phyloP scores from a whole-genome alignment of 257 asterid species.

The Hygrophila difformis region DNA sequence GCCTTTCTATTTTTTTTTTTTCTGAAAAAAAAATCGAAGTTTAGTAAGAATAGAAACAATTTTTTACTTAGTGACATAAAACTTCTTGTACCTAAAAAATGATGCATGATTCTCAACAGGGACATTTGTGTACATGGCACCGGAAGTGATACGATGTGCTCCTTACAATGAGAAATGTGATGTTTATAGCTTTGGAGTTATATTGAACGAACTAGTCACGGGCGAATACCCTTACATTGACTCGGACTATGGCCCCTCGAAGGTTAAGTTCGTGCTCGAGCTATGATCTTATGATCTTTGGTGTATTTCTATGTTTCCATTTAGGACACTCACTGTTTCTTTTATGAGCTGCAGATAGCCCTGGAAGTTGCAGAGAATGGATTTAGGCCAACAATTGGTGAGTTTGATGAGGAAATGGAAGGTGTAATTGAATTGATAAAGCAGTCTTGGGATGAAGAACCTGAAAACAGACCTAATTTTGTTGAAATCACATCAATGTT shows the following conservation, averaged over 20 bases:
- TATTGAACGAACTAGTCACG: constrained; percentile 52
- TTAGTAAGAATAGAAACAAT: too few relatives aligned
- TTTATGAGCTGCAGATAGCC: constrained; percentile 40
- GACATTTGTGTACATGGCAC: constrained; percentile 84
- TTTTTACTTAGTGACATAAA: too few relatives aligned
- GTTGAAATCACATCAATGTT: constrained; percentile 37
- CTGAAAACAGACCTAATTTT: constrained; percentile 44
- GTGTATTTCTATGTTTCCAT: background rate
- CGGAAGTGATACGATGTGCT: constrained; percentile 50
- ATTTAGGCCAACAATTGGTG: constrained; percentile 47
- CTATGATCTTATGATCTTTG: background rate
- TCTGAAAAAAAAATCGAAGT: too few relatives aligned
- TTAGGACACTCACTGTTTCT: background rate
- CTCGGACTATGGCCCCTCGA: constrained; percentile 53
- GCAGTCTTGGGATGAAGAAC: constrained; percentile 55
- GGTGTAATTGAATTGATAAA: constrained; percentile 32
- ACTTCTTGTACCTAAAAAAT: too few relatives aligned
- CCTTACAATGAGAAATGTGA: constrained; percentile 75
- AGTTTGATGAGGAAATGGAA: constrained; percentile 23
- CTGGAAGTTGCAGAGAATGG: constrained; percentile 63
- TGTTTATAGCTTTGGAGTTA: constrained; percentile 60
- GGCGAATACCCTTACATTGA: constrained; percentile 62
- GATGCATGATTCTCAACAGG: constrained; percentile 23
- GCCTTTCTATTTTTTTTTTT: too few relatives aligned
- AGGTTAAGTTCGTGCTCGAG: constrained; percentile 22